These are phyloP conservation scores for Primulina eburnea DNA, from an alignment of 257 asterid species.

Conservation along the genomic window DNA sequence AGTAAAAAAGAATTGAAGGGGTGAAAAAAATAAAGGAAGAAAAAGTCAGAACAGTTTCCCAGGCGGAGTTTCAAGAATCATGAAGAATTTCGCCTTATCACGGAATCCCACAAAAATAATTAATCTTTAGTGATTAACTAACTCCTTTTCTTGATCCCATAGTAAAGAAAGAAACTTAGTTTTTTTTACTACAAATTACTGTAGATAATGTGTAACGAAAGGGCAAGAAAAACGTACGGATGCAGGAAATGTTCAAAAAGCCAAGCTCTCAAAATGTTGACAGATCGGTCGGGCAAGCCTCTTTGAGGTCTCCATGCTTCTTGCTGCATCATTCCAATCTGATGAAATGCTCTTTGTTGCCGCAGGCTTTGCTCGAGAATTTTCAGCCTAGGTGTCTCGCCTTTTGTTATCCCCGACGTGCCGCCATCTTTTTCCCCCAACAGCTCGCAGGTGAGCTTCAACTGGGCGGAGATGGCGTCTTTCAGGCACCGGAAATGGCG, in stretches of 20 bases:
- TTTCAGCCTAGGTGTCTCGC: constrained; percentile 86
- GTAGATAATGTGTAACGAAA: not conserved
- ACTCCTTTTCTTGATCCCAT: not conserved
- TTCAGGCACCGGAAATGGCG: constrained; percentile 89
- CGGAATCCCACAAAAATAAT: not conserved
- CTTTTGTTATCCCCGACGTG: constrained; percentile 74
- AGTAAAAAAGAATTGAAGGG: not conserved
- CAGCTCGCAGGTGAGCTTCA: constrained; percentile 69
- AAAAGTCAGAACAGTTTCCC: not conserved
- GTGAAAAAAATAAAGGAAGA: no score
- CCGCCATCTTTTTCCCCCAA: constrained; percentile 85
- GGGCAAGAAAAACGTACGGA: constrained; percentile 62
- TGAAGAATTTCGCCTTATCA: not conserved
- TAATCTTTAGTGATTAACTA: not conserved
- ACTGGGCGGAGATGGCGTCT: constrained; percentile 70
- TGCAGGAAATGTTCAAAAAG: constrained; percentile 96
- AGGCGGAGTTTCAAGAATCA: not conserved
- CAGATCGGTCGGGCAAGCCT: constrained; percentile 94
- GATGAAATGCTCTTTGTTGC: constrained; percentile 85
- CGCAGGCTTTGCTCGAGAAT: constrained; percentile 79
- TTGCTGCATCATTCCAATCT: constrained; percentile 98
- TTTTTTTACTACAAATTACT: not conserved
- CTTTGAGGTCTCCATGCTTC: constrained; percentile 99
- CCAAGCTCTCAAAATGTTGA: constrained; percentile 92
- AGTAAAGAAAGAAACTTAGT: not conserved